Conservation (phyloP, 176 grass and related monocot species). For the Juncus inflexus region DNA sequence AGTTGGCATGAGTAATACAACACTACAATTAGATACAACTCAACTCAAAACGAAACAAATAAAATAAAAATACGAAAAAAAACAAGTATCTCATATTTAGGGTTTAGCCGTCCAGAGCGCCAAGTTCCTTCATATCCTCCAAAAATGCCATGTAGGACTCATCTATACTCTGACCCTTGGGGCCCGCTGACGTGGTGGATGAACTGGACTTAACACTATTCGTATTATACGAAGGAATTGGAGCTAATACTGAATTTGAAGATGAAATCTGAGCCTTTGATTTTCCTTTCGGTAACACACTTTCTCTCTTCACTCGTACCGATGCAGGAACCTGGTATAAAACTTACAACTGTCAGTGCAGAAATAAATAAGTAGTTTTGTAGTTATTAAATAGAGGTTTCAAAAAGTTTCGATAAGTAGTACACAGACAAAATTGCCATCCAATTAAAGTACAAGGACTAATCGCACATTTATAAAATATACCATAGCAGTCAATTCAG, state of each 20-base stretch:
- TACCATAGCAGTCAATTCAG: slow-evolving; percentile 95
- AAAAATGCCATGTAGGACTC: slow-evolving; percentile 97
- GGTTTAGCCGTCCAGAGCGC: slow-evolving; percentile 70
- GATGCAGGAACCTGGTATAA: slow-evolving; percentile 83
- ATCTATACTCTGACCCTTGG: slow-evolving; percentile 77
- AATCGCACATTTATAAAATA: slow-evolving; percentile 1
- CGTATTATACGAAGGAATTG: slow-evolving; percentile 29
- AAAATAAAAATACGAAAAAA: slow-evolving; percentile 7
- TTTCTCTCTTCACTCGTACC: slow-evolving; percentile 89
- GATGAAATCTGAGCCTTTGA: slow-evolving; percentile 48
- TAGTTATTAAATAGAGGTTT: too few species aligned
- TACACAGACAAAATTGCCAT: too few species aligned
- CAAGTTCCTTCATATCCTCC: slow-evolving; percentile 92
- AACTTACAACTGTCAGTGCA: background rate
- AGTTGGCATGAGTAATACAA: too few species aligned
- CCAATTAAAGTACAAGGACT: too few species aligned
- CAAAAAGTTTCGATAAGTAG: too few species aligned
- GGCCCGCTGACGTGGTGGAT: background rate
- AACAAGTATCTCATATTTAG: slow-evolving; percentile 18
- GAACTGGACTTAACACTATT: slow-evolving; percentile 36
- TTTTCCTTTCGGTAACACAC: slow-evolving; percentile 63
- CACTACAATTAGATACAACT: too few species aligned
- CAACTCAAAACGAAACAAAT: background rate
- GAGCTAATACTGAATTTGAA: slow-evolving; percentile 24
- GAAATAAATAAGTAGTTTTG: too few species aligned